Percentiles rank a stretch among this genome's conserved stretches.
These are phyloP conservation scores for Phytophthora hybrid DNA, from an alignment of 352 stramenopile genomes.

Conservation along the genomic window DNA sequence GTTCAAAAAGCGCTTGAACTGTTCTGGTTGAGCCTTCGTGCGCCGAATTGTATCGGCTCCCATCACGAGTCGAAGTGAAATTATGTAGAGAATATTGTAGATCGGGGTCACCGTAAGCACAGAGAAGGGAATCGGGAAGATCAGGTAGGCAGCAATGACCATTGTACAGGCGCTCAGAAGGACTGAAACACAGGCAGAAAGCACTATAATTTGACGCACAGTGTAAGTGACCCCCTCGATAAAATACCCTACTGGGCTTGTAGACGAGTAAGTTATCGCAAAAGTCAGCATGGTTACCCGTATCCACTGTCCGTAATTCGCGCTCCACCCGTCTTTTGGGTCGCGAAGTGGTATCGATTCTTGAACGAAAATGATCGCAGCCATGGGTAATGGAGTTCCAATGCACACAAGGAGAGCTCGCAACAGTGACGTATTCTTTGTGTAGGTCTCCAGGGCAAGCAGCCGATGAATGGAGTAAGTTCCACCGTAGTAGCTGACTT, in stretches of 20 bases:
- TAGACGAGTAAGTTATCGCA: slow-evolving; percentile 9
- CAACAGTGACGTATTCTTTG: neutral
- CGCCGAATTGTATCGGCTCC: neutral
- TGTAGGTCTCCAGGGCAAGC: slow-evolving; percentile 25
- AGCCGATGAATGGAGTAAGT: slow-evolving; percentile 33
- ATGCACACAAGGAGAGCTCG: slow-evolving; percentile 24
- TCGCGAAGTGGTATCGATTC: slow-evolving; percentile 32
- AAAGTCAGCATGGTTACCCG: slow-evolving; percentile 5
- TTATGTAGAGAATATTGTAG: slow-evolving; percentile 13
- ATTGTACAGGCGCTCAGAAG: slow-evolving; percentile 10
- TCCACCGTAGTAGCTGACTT: slow-evolving; percentile 28
- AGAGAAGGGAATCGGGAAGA: slow-evolving; percentile 26
- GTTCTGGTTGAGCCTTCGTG: neutral
- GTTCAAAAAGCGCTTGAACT: slow-evolving; percentile 10
- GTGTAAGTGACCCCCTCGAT: slow-evolving; percentile 8
- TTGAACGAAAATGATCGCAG: slow-evolving; percentile 17
- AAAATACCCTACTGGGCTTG: slow-evolving; percentile 10
- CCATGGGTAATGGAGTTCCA: slow-evolving; percentile 23
- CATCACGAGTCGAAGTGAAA: slow-evolving; percentile 2
- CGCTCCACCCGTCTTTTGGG: slow-evolving; percentile 18
- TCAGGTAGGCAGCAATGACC: slow-evolving; percentile 12
- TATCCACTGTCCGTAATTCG: slow-evolving; percentile 32
- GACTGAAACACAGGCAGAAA: slow-evolving; percentile 10
- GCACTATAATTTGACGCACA: slow-evolving; percentile 8
- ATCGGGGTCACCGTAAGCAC: slow-evolving; percentile 14